These are phyloP conservation scores for Groenewaldozyma sp. DNA, from an alignment of 1,139 yeast species.

Conservation along the genomic window DNA sequence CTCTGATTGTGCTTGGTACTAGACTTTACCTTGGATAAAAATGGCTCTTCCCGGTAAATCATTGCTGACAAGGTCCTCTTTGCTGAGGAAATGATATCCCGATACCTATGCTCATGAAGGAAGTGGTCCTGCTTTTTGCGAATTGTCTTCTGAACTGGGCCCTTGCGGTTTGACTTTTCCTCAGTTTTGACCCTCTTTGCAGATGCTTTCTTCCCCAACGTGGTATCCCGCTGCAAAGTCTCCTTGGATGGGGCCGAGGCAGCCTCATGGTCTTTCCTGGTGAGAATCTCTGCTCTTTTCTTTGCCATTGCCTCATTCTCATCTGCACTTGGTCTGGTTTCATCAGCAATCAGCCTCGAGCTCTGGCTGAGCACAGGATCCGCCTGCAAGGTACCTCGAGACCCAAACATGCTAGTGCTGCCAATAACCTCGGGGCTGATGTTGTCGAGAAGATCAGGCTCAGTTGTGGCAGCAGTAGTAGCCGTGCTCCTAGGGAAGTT, in stretches of 20 bases:
- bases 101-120: not conserved
- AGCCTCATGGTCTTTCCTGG: too few species aligned
- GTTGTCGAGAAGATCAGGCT: not conserved
- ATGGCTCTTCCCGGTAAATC: not conserved
- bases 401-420: not conserved
- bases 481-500: too few species aligned
- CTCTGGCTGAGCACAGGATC: too few species aligned
- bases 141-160: not conserved
- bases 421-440: not conserved
- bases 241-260: too few species aligned
- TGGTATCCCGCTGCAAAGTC: too few species aligned
- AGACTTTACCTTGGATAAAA: too few species aligned
- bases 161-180: not conserved
- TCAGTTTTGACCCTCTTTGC: not conserved
- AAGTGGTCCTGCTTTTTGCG: not conserved
- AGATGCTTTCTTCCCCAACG: not conserved
- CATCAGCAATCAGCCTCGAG: too few species aligned
- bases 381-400: not conserved
- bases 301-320: too few species aligned
- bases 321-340: too few species aligned
- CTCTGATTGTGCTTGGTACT: too few species aligned
- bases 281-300: too few species aligned
- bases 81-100: not conserved
- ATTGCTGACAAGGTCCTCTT: constrained; percentile 1
- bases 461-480: not conserved